phyloP scores from a whole-genome alignment of 352 stramenopile species.

The Peronospora destructor region DNA sequence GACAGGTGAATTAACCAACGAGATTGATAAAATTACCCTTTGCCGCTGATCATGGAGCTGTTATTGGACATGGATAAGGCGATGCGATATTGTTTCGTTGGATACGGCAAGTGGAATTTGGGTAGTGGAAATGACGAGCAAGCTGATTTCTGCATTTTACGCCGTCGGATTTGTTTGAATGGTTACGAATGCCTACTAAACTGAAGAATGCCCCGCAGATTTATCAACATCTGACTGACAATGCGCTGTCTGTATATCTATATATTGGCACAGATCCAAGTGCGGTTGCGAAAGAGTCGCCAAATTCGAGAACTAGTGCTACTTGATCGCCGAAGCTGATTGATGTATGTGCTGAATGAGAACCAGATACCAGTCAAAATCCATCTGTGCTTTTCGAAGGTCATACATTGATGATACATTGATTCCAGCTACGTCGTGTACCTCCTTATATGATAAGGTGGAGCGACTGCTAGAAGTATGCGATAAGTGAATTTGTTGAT shows the following conservation, averaged over 20 bases:
- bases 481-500: conserved; percentile 17
- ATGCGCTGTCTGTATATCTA: too few relatives aligned
- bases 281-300: too few relatives aligned
- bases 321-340: neutral
- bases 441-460: conserved; percentile 6
- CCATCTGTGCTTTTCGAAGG: conserved; percentile 4
- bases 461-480: conserved; percentile 11
- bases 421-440: conserved; percentile 8
- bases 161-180: neutral
- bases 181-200: conserved; percentile 11
- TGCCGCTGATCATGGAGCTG: conserved; percentile 18
- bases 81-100: conserved; percentile 13
- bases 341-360: neutral
- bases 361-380: neutral
- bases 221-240: too few relatives aligned
- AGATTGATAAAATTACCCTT: conserved; percentile 15
- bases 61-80: conserved; percentile 9
- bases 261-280: too few relatives aligned
- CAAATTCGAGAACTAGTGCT: too few relatives aligned
- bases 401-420: conserved; percentile 30
- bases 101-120: conserved; percentile 20
- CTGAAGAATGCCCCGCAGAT: conserved; percentile 6
- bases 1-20: conserved; percentile 3
- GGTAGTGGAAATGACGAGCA: conserved; percentile 12
- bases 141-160: conserved; percentile 11